Evolutionary conservation across 2,329 filamentous ascomycete species (phyloP).

Genomic region (Nemania bipapillata): DNA sequence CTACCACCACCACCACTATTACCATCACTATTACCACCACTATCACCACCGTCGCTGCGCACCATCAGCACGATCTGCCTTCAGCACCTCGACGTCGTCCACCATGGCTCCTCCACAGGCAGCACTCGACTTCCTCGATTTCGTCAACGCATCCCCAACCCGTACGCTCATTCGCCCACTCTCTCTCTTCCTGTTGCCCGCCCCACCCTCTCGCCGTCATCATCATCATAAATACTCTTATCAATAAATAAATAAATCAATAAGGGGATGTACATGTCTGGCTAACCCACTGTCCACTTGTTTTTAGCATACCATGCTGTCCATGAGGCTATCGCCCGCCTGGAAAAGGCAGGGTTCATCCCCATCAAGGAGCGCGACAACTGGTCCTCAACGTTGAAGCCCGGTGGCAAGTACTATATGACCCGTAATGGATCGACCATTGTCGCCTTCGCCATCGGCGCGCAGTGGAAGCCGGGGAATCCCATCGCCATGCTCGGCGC

Average conservation of each 20-base stretch:
- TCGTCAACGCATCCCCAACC: conserved; percentile 93
- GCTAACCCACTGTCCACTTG: conserved; percentile 35
- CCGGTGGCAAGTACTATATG: conserved; percentile 95
- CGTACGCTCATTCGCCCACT: conserved; percentile 63
- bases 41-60: neutral
- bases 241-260: conserved; percentile 20
- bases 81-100: conserved; percentile 43
- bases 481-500: conserved; percentile 92
- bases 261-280: neutral
- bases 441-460: conserved; percentile 89
- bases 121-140: conserved; percentile 87
- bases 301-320: conserved; percentile 90
- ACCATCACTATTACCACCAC: neutral
- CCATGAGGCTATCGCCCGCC: conserved; percentile 76
- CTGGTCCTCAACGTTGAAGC: conserved; percentile 81
- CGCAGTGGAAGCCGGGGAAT: conserved; percentile 90
- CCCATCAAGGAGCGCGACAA: conserved; percentile 90
- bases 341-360: conserved; percentile 85
- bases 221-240: too few species aligned
- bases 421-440: conserved; percentile 94
- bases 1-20: neutral
- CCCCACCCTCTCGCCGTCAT: conserved; percentile 11
- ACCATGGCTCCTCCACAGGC: conserved; percentile 65
- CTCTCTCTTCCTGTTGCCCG: neutral
- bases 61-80: conserved; percentile 21